Evolutionary conservation across 306 rosid genomes (phyloP).

Genomic region (Arachis hypogaea): DNA sequence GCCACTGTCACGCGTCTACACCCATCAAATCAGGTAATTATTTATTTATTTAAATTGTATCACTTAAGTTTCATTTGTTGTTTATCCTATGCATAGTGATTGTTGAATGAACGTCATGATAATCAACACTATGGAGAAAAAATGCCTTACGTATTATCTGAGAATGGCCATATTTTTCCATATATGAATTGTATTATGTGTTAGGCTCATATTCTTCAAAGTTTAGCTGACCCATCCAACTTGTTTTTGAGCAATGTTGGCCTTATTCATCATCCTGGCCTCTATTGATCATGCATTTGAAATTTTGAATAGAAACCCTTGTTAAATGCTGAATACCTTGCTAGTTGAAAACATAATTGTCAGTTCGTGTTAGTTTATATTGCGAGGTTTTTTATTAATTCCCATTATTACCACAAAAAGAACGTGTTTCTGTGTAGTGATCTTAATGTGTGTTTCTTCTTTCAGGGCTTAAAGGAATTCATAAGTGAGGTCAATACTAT

Average conservation of each 20-base stretch:
- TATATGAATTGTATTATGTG: slow-evolving; percentile 10
- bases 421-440: slow-evolving; percentile 20
- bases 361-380: neutral
- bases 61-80: slow-evolving; percentile 19
- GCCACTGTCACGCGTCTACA: slow-evolving; percentile 93
- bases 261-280: slow-evolving; percentile 18
- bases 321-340: slow-evolving; percentile 1
- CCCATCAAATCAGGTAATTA: slow-evolving; percentile 76
- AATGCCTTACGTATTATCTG: slow-evolving; percentile 8
- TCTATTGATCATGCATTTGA: neutral
- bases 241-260: slow-evolving; percentile 13
- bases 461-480: slow-evolving; percentile 92
- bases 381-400: neutral
- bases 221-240: slow-evolving; percentile 21
- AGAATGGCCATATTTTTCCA: slow-evolving; percentile 17
- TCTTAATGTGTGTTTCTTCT: slow-evolving; percentile 28
- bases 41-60: slow-evolving; percentile 16
- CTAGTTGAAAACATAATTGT: neutral
- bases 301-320: slow-evolving; percentile 22
- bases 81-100: slow-evolving; percentile 25
- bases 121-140: slow-evolving; percentile 3
- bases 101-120: slow-evolving; percentile 12
- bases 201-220: neutral
- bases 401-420: neutral
- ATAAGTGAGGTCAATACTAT: slow-evolving; percentile 75